Conservation (phyloP, 305 asterid genomes). For the Fraxinus ornus region DNA sequence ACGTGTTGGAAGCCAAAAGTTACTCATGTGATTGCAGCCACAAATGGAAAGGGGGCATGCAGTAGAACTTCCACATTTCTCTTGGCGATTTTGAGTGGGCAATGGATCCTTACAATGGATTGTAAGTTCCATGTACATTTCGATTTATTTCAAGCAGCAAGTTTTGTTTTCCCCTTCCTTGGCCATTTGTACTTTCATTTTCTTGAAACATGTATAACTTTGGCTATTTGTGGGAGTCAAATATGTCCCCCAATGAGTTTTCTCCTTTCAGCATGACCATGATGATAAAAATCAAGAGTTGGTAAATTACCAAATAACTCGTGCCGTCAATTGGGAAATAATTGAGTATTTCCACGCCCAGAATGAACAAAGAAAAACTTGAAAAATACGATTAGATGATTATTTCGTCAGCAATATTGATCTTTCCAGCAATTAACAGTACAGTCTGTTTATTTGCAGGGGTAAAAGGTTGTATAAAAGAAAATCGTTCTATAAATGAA, state of each 20-base stretch:
- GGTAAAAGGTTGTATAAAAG: background rate
- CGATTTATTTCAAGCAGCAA: background rate
- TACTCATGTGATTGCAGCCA: slow-evolving; percentile 80
- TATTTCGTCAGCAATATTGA: background rate
- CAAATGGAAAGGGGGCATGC: slow-evolving; percentile 75
- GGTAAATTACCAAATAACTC: too few species aligned
- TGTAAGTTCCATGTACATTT: slow-evolving; percentile 50
- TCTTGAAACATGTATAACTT: slow-evolving; percentile 22
- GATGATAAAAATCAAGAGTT: too few species aligned
- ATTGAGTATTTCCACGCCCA: slow-evolving; percentile 32
- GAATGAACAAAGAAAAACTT: slow-evolving; percentile 59
- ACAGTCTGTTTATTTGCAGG: background rate
- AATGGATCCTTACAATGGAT: slow-evolving; percentile 71
- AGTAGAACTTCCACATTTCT: slow-evolving; percentile 77
- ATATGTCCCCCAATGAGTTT: background rate
- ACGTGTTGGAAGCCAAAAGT: slow-evolving; percentile 69
- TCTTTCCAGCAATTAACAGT: background rate
- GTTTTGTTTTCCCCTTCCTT: background rate
- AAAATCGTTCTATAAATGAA: background rate
- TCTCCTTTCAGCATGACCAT: too few species aligned
- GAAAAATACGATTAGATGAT: slow-evolving; percentile 33
- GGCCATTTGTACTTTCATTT: background rate
- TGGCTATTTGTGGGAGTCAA: background rate
- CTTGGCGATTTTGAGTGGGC: slow-evolving; percentile 78
- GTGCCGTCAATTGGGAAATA: too few species aligned